Base-by-base conservation (phyloP, 2,329 filamentous ascomycete species). In the Pseudonectria foliicola region DNA sequence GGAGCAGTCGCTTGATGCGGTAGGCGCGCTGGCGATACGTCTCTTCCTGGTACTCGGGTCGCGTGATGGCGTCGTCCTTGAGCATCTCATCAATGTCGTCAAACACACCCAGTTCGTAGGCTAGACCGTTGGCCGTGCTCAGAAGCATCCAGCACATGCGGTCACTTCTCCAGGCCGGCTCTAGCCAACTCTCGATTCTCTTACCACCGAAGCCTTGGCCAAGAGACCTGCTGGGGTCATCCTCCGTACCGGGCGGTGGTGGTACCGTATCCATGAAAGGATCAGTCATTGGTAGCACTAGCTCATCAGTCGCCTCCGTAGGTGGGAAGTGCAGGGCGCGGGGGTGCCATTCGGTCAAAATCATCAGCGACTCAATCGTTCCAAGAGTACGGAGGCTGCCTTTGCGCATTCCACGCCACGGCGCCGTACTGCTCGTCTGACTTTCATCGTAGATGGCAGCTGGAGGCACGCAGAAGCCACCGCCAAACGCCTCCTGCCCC, bases 121-220 rank as follows among this genome's bases (percentile, higher is more conserved):
- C 87, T 25, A 96, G 68, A 1, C 88, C 85, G 67, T 90, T 85
- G 11, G 87, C 88, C 25, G 88, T 93, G 53, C 87, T 93, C 21
- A 96, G 72, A 11, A 96, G 68, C 87, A 95, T 95, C 90, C 90
- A 95, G 55, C 86, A 94, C 85, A 95, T 94, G 35, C 88, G 83
- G 53, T 95, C 90, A 45, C 83, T 87, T 49, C 90, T 75, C 87
- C 90, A 95, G 7, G 87, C 90, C 3, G 92, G 92, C 59, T 98
- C 92, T 4, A 96, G 76, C 87, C 92, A 96, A 57, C 87, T 90
- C 55, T 95, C 88, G 44, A 95, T 92, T 18, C 88, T 72, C 57
- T 85, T 82, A 8, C 86, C 87, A 29, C 87, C 85, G 13, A 87
- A 74, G n/a, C 77, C 76, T 21, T 73, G 73, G 4, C 59, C 60